Base-by-base conservation (phyloP, 208 protist genomes). In the Leishmania tarentolae region DNA sequence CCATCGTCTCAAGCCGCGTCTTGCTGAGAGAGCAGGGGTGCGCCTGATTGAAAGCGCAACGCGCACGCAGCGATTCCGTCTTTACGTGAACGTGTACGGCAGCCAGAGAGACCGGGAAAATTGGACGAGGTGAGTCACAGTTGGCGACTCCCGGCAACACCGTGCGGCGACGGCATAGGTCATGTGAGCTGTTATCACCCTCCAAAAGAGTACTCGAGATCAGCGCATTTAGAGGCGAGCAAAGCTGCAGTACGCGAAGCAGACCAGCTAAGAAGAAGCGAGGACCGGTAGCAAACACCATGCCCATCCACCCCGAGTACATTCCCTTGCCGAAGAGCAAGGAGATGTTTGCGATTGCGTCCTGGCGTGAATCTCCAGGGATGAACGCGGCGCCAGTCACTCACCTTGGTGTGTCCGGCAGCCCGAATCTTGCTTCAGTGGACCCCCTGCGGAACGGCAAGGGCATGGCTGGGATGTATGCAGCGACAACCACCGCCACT, bases 241-340 rank as follows among this genome's bases (percentile, higher is more conserved):
- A 76, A 65, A 76, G 28, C 56, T 65, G 75, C 68, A 84, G 44
- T 46, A 71, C 31, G 17, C 74, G 40, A 6, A 9, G 44, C 53
- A 40, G 56, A 61, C 11, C 35, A 78, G 66, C 72, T 47, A 71
- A 70, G 69, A 69, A 83, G 73, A 65, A 42, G 63, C 78, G 50
- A 73, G 47, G 75, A 76, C 78, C 42, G 7, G 46, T 35, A 37
- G 73, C 53, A n/a, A 19, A 1, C 56, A 3, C 28, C 21, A 94
- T 94, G 91, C 86, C 91, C 13, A 68, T 84, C 57, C 70, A 86
- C 21, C 93, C 93, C 21, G 88, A 96, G 63, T 96, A 92, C 83
- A 96, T 96, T 79, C 90, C 93, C 17, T 83, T 96, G 57, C 81
- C 86, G 19, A 93, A 94, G 82, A 80, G 86, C 65, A 94, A 94